Base-by-base conservation (phyloP, 2,329 filamentous ascomycete genomes). In the Coniochaeta ligniaria region DNA sequence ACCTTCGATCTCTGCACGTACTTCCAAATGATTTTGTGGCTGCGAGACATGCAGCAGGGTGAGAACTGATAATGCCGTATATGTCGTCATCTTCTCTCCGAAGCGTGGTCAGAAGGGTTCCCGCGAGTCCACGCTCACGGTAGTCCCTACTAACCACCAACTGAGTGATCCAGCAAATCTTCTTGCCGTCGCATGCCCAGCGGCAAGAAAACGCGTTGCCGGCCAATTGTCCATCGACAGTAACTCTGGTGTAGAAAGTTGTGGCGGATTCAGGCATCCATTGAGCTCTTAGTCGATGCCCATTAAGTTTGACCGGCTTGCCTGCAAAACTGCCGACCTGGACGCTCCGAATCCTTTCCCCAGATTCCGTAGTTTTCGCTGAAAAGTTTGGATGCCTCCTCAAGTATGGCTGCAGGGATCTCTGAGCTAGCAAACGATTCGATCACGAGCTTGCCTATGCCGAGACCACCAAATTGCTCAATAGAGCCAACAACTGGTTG, bases 141-240 rank as follows among this genome's bases (percentile, higher is more conserved):
- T 72, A 74, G 36, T 70, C 64, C 26, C 52, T 64, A 60, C 71
- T 62, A 17, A 78, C 72, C 20, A 77, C 74, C 50, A 78, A 66
- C 64, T 77, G 74, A 60, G 75, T 76, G 60, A 78, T 65, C 74
- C 74, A 77, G 64, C 72, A 76, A 22, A 77, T 63, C 58, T 52
- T 66, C 61, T 64, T 70, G 52, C 64, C 66, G 57, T 70, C 60
- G 61, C 65, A 64, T 26, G 60, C 62, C 74, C 72, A 76, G 58
- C 72, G 70, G 58, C 71, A 74, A 36, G 70, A 69, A 57, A 76
- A 73, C 43, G 68, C 72, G 62, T 75, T 67, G 26, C 73, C 73
- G 62, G 68, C 69, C 61, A 73, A 69, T 26, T 62, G 57, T 59
- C 65, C 69, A 55, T 74, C 66, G 57, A 74, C 67, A 59, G 64